Conservation (phyloP, 2,329 filamentous ascomycete genomes). For the Canariomyces notabilis region DNA sequence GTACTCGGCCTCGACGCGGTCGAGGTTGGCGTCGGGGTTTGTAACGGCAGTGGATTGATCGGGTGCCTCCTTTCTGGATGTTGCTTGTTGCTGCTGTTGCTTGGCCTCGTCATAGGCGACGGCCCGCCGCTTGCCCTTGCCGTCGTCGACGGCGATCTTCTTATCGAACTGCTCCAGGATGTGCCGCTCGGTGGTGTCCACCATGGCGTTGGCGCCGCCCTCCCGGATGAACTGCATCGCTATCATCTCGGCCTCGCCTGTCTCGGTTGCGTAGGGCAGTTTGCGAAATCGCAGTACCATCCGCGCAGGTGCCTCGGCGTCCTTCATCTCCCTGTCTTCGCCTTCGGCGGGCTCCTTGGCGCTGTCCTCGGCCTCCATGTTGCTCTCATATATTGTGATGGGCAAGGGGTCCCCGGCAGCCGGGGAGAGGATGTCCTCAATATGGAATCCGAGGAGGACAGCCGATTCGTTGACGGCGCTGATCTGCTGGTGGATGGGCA, state of each 20-base stretch:
- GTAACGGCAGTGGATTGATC: conserved; percentile 12
- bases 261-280: conserved; percentile 82
- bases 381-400: conserved; percentile 84
- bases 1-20: conserved; percentile 56
- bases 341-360: conserved; percentile 10
- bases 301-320: conserved; percentile 51
- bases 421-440: conserved; percentile 49
- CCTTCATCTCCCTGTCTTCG: conserved; percentile 69
- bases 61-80: conserved; percentile 1
- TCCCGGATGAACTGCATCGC: conserved; percentile 88
- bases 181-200: conserved; percentile 37
- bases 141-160: conserved; percentile 41
- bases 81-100: conserved; percentile 26
- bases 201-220: conserved; percentile 74
- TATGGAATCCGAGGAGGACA: conserved; percentile 84
- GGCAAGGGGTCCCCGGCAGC: conserved; percentile 75
- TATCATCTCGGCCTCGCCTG: conserved; percentile 96
- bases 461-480: conserved; percentile 78
- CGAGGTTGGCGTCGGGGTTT: conserved; percentile 44
- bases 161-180: conserved; percentile 33
- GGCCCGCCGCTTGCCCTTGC: conserved; percentile 46
- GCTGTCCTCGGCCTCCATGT: conserved; percentile 53
- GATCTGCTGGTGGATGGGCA: conserved; percentile 75
- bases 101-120: conserved; percentile 21
- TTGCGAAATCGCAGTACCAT: conserved; percentile 67